Evolutionary conservation across 371 early-diverging fungal genomes (phyloP), one percentile per base, ranked within the genome.

Genomic region (Fennellomyces sp.): DNA sequence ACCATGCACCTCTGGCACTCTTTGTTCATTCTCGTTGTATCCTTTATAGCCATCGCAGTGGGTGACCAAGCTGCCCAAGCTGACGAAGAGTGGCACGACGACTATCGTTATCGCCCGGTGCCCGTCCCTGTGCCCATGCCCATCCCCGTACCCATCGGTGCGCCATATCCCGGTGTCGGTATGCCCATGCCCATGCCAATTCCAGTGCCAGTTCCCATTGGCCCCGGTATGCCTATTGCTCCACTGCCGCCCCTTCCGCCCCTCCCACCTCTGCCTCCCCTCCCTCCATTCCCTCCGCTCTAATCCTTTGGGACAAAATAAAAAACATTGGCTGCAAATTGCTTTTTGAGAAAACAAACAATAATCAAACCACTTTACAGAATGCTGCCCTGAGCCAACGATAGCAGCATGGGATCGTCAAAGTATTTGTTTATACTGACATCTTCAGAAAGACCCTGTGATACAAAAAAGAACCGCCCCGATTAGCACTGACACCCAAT

Each of bases 341-440:
- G 25, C 45, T 58, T 47, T 28, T 28, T 57, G 21, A 42, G 27
- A 29, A 41, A 42, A 6, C 17, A 52, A 8, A 35, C n/a, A 53
- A 53, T 23, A 30, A 52, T 21, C n/a, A n/a, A n/a, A 33, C 17
- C 11, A 42, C 25, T 35, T 55, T 61, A 61, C 55, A 78, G 64
- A 28, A 82, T 66, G 59, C 82, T 78, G 26, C 75, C 76, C 60
- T 88, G 82, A 21, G 86, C 88, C 63, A 88, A 55, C 64, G 82
- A 82, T 35, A 86, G 58, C 33, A 90, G 58, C 92, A 93, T 90
- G 4, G 93, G 92, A 71, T 96, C 97, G 64, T 97, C 98, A 76
- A 97, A 94, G 81, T 89, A 97, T 76, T 96, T 95, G 74, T 91
- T 93, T 56, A 96, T 88, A 23, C 89, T 88, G 4, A 97, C 96